Evolutionary conservation across 306 rosid species (phyloP), one percentile per base, ranked within the genome.

Genomic region (Calophaca sinica): DNA sequence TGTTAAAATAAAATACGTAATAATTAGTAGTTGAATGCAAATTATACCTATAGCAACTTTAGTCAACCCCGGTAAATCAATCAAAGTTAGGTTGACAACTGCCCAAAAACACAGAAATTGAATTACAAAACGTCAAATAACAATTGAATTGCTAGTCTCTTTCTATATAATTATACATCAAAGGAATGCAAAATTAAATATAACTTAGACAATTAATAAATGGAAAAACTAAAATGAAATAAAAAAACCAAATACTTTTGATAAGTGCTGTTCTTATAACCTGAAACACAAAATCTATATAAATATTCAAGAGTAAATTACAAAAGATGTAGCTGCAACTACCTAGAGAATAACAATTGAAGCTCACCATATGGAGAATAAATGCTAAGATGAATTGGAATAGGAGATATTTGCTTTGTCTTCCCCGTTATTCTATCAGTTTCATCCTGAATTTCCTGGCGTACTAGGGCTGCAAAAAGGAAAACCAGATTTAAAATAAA

Each of bases 381-480:
- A 88, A 94, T 94, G 74, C 99, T 94, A 58, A 94, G 97, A 83
- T 94, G 99, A 78, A 94, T 94, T 54, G 99, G 99, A 80, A 94
- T 73, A 73, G 91, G 89, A 80, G 99, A 94, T 62, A 94, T 94
- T 81, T 87, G 93, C 79, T 92, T 94, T 10, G 96, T 15, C 88
- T 78, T 92, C 74, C 97, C 99, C 0, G 96, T 94, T 26, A 92
- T 55, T 81, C 99, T 85, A 74, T 94, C 99, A 64, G 99, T 94
- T 88, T 94, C 99, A 2, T 94, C 96, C 80, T 88, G 90, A 84
- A 94, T 94, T 84, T 94, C 99, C 67, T 87, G 86, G 29, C 99
- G 96, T 59, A 94, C 99, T 55, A 73, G 4, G 15, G 90, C 99
- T 94, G 87, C 83, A 75, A 84, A 39, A 79, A 61, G 50, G 68